These are phyloP conservation scores for Halophytophthora batemanensis DNA, from an alignment of 352 stramenopile genomes.

Conservation along the genomic window DNA sequence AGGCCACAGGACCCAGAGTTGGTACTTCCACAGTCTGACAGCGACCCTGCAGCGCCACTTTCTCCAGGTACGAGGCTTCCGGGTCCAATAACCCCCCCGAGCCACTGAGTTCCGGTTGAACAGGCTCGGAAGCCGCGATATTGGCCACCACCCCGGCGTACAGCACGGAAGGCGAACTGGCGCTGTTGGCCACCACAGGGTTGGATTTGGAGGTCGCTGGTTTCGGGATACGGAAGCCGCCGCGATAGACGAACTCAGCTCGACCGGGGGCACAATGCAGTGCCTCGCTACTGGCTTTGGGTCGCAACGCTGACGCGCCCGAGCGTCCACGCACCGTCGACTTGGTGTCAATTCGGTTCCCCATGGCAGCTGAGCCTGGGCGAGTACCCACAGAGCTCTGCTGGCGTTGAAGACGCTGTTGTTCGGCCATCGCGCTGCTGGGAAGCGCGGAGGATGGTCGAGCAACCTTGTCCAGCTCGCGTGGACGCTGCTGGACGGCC, in stretches of 20 bases:
- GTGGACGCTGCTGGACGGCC: no score
- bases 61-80: conserved; percentile 39
- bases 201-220: not conserved
- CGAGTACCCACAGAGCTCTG: conserved; percentile 2
- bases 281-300: conserved; percentile 25
- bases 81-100: conserved; percentile 13
- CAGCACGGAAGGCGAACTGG: conserved; percentile 16
- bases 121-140: not conserved
- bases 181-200: conserved; percentile 1
- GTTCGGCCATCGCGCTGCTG: conserved; percentile 17
- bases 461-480: conserved; percentile 4
- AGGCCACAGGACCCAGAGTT: conserved; percentile 1
- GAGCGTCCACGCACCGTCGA: conserved; percentile 43
- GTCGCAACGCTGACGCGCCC: conserved; percentile 23
- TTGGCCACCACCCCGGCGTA: conserved; percentile 7
- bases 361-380: conserved; percentile 15
- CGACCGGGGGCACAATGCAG: conserved; percentile 43
- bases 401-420: not conserved
- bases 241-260: conserved; percentile 55
- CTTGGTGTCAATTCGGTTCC: conserved; percentile 50
- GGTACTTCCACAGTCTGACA: conserved; percentile 27
- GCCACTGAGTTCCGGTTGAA: conserved; percentile 1
- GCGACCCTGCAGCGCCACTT: conserved; percentile 36
- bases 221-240: conserved; percentile 56
- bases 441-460: conserved; percentile 10